Base-by-base conservation (phyloP, 805 yeast genomes). In the Torulaspora franciscae region DNA sequence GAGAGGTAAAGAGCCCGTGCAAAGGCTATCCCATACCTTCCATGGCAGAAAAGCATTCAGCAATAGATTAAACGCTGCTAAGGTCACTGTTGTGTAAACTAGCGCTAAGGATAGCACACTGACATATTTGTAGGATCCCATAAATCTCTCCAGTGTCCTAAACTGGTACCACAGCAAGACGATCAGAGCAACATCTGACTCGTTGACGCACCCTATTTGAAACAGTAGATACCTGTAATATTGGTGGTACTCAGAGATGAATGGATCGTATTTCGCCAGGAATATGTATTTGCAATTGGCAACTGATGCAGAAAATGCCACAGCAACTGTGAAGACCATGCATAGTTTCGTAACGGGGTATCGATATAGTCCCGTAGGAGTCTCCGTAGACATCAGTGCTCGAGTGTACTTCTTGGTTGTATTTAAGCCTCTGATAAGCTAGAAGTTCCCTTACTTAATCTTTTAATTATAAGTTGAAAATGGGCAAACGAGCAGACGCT, bases 191-290 rank as follows among this genome's bases (percentile, higher is more conserved):
- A 73, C 77, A 59, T 81, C 85, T 4, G 82, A 73, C 57, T 80
- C 85, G 56, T 77, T 80, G 35, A 76, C 68, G 40, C 77, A 76
- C n/a, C 76, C 66, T 9, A 76, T 23, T 56, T 79, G 86, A 51
- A 70, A 73, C 6, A 72, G 57, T 6, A 71, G 36, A 7, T 77
- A 57, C 42, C 86, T 64, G 76, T 83, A 81, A 56, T 72, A 80
- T 51, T 81, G 88, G 9, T 59, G 42, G 66, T 81, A 80, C 46
- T 73, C 69, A 2, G 70, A 54, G 7, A 81, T 68, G 54, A 73
- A 79, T 2, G 88, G 88, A 47, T 58, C 61, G 40, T 52, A 56
- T 22, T 52, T 53, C 23, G 57, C 50, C 19, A 61, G 35, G 46
- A 64, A 64, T 40, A 59, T 17, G 41, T 61, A 59, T 38, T 64